Evolutionary conservation across 345 rosid species (phyloP).

Genomic region (Camelina neglecta): DNA sequence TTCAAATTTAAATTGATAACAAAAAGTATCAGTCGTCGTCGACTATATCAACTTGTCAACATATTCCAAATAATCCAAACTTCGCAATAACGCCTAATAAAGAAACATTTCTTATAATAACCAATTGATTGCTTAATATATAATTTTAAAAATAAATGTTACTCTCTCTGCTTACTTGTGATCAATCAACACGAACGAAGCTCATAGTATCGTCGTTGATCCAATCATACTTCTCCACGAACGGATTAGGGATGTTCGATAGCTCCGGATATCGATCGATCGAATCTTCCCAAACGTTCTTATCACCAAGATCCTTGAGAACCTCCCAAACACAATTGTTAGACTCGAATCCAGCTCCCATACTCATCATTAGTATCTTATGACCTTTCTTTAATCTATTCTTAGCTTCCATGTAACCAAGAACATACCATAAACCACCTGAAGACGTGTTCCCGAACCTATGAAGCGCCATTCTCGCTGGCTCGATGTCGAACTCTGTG

Average conservation of each 20-base stretch:
- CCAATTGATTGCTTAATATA: slow-evolving; percentile 3
- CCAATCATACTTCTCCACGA: slow-evolving; percentile 44
- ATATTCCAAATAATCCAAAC: slow-evolving; percentile 30
- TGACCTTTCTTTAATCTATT: slow-evolving; percentile 57
- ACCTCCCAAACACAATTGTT: slow-evolving; percentile 67
- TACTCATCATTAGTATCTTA: slow-evolving; percentile 59
- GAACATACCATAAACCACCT: slow-evolving; percentile 82
- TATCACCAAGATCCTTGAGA: slow-evolving; percentile 46
- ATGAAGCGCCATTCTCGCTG: slow-evolving; percentile 81
- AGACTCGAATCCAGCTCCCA: slow-evolving; percentile 71
- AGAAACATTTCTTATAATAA: slow-evolving; percentile 19
- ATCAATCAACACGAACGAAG: slow-evolving; percentile 39
- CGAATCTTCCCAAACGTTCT: slow-evolving; percentile 46
- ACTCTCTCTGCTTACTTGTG: slow-evolving; percentile 20
- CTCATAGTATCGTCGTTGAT: slow-evolving; percentile 46
- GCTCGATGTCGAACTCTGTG: slow-evolving; percentile 66
- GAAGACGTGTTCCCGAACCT: slow-evolving; percentile 86
- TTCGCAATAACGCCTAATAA: slow-evolving; percentile 11
- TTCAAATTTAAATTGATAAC: background rate
- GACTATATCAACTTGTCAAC: slow-evolving; percentile 20
- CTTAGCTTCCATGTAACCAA: slow-evolving; percentile 72
- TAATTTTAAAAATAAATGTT: background rate
- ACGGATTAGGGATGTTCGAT: slow-evolving; percentile 36
- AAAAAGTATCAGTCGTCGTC: slow-evolving; percentile 8
- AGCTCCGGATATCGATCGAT: slow-evolving; percentile 36